A percentile compares a stretch with the other conserved stretches of the same genome.
phyloP scores from a whole-genome alignment of 257 asterid genomes.

The Penstemon davidsonii region DNA sequence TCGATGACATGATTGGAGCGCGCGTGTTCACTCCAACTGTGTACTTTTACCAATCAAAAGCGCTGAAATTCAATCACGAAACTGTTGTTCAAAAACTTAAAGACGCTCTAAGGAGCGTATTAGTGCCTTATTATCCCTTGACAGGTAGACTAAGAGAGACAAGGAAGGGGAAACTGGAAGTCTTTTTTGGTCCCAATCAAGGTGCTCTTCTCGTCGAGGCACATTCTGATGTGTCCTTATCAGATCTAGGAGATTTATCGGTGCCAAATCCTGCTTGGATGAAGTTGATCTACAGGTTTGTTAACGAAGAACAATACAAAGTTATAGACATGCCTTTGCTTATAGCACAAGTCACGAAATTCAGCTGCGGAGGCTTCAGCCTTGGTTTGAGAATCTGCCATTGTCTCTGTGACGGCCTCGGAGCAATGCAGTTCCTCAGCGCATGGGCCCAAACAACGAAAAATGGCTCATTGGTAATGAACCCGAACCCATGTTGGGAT shows the following conservation, averaged over 20 bases:
- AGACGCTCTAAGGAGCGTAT: constrained; percentile 58
- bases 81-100: constrained; percentile 39
- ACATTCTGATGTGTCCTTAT: constrained; percentile 44
- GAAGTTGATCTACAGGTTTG: constrained; percentile 56
- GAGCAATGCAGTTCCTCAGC: constrained; percentile 80
- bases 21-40: constrained; percentile 83
- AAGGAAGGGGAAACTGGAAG: constrained; percentile 63
- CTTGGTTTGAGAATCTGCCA: constrained; percentile 82
- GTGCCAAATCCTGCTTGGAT: constrained; percentile 89
- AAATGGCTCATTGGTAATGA: constrained; percentile 43
- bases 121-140: constrained; percentile 84
- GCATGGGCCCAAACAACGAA: constrained; percentile 83
- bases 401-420: constrained; percentile 88
- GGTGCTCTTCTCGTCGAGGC: constrained; percentile 81
- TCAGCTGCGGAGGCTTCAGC: constrained; percentile 79
- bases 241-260: constrained; percentile 61
- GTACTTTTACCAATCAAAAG: constrained; percentile 54
- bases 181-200: constrained; percentile 65
- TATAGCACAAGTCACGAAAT: constrained; percentile 76
- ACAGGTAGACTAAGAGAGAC: constrained; percentile 73
- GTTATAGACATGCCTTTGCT: constrained; percentile 84
- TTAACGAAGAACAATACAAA: constrained; percentile 67
- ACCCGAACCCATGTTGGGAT: constrained; percentile 74
- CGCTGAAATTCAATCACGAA: constrained; percentile 9
- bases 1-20: constrained; percentile 83